phyloP scores from a whole-genome alignment of 2,329 filamentous ascomycete genomes.

The Xylaria sp. region DNA sequence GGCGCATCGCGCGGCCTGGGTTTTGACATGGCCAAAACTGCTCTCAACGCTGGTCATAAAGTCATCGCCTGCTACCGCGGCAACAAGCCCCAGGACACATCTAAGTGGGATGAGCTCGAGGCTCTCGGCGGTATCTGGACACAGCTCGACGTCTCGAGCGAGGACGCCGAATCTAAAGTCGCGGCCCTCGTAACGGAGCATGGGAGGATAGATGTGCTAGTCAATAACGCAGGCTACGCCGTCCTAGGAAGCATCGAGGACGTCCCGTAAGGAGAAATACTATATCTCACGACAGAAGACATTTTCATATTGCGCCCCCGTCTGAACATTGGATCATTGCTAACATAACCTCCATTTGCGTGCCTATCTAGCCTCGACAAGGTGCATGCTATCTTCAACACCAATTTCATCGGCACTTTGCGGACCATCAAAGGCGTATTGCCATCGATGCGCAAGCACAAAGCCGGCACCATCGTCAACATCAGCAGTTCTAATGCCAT shows the following conservation, averaged over 20 bases:
- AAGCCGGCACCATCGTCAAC: slow-evolving; percentile 40
- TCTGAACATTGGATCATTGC: neutral
- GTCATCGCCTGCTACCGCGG: slow-evolving; percentile 36
- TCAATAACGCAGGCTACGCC: slow-evolving; percentile 36
- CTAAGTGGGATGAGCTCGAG: slow-evolving; percentile 32
- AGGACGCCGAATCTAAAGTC: slow-evolving; percentile 32
- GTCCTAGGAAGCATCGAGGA: slow-evolving; percentile 35
- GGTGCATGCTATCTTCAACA: slow-evolving; percentile 33
- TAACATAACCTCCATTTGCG: slow-evolving; percentile 5
- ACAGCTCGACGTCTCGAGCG: slow-evolving; percentile 31
- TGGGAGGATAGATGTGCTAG: slow-evolving; percentile 34
- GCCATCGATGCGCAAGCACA: slow-evolving; percentile 37
- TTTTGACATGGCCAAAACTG: slow-evolving; percentile 33
- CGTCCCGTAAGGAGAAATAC: slow-evolving; percentile 24
- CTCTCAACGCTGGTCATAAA: slow-evolving; percentile 34
- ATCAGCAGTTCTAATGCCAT: slow-evolving; percentile 32
- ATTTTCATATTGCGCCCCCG: neutral
- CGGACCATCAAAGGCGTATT: slow-evolving; percentile 35
- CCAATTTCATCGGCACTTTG: slow-evolving; percentile 35
- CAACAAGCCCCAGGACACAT: slow-evolving; percentile 26
- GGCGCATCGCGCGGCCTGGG: slow-evolving; percentile 37
- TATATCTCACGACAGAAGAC: neutral
- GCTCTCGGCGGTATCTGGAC: slow-evolving; percentile 36
- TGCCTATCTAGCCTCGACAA: slow-evolving; percentile 28
- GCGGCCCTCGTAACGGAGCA: slow-evolving; percentile 28